Evolutionary conservation across 352 stramenopile genomes (phyloP).

Genomic region (Pythium oligandrum): DNA sequence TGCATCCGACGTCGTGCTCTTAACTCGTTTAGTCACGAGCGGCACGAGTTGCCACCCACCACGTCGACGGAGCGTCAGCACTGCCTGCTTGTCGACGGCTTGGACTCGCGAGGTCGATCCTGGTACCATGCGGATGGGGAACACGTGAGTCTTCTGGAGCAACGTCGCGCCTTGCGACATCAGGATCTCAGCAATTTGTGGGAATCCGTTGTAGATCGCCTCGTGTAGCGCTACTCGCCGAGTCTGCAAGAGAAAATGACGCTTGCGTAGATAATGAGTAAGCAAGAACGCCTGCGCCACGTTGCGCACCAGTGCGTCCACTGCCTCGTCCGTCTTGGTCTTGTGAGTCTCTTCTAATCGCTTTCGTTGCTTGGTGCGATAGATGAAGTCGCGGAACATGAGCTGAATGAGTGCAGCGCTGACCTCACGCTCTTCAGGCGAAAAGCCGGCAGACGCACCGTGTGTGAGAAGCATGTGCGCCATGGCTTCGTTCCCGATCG

Average conservation of each 20-base stretch:
- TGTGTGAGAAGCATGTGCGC: conserved; percentile 65
- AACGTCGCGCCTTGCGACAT: conserved; percentile 38
- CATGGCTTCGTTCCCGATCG: conserved; percentile 69
- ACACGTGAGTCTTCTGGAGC: conserved; percentile 57
- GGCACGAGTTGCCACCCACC: conserved; percentile 53
- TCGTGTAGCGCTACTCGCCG: conserved; percentile 73
- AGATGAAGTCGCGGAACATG: conserved; percentile 42
- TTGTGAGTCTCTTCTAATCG: conserved; percentile 1
- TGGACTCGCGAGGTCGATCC: conserved; percentile 10
- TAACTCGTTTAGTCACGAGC: conserved; percentile 12
- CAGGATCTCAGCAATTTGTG: conserved; percentile 46
- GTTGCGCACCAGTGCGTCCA: conserved; percentile 48
- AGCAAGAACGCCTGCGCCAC: conserved; percentile 62
- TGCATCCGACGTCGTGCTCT: background rate
- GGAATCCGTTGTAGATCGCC: conserved; percentile 61
- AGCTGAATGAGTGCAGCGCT: conserved; percentile 68
- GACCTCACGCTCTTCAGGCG: conserved; percentile 42
- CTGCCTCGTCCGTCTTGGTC: conserved; percentile 34
- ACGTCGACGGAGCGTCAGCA: conserved; percentile 8
- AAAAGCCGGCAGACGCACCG: conserved; percentile 37
- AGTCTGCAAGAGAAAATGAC: conserved; percentile 43
- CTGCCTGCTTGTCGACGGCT: background rate
- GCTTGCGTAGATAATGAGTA: conserved; percentile 39
- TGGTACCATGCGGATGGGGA: conserved; percentile 45
- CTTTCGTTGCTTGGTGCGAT: conserved; percentile 11